Percentiles rank a stretch among this genome's conserved stretches.
phyloP scores from a whole-genome alignment of 345 rosid genomes.

The Camelina laxa region DNA sequence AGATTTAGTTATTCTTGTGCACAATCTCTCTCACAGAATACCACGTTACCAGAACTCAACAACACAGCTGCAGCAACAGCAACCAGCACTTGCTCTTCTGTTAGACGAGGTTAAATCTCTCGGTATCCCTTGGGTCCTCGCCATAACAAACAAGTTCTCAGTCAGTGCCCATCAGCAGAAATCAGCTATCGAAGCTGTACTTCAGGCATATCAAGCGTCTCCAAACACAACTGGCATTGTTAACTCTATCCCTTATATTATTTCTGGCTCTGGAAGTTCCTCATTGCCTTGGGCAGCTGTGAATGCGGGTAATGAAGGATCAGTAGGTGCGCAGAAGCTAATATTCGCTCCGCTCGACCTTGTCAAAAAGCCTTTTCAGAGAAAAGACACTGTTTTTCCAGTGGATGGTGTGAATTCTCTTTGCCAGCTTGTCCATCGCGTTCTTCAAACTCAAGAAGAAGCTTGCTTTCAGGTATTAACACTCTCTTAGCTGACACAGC shows the following conservation, averaged over 20 bases:
- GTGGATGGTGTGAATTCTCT: constrained; percentile 85
- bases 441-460: constrained; percentile 81
- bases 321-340: constrained; percentile 61
- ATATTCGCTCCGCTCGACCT: constrained; percentile 71
- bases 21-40: constrained; percentile 88
- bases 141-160: constrained; percentile 94
- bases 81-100: constrained; percentile 80
- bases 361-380: constrained; percentile 75
- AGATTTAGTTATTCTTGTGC: constrained; percentile 89
- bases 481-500: neutral
- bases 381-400: constrained; percentile 70
- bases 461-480: constrained; percentile 74
- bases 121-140: constrained; percentile 96
- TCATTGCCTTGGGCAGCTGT: constrained; percentile 74
- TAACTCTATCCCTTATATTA: constrained; percentile 89
- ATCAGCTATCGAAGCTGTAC: constrained; percentile 71
- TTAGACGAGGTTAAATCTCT: constrained; percentile 90
- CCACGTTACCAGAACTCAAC: constrained; percentile 65
- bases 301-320: constrained; percentile 55
- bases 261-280: constrained; percentile 71
- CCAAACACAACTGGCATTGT: constrained; percentile 68
- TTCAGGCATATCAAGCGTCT: constrained; percentile 79
- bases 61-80: constrained; percentile 56
- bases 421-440: constrained; percentile 70
- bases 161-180: constrained; percentile 97